Conservation (phyloP, 2,329 filamentous ascomycete species). For the Pyrenophora graminea region DNA sequence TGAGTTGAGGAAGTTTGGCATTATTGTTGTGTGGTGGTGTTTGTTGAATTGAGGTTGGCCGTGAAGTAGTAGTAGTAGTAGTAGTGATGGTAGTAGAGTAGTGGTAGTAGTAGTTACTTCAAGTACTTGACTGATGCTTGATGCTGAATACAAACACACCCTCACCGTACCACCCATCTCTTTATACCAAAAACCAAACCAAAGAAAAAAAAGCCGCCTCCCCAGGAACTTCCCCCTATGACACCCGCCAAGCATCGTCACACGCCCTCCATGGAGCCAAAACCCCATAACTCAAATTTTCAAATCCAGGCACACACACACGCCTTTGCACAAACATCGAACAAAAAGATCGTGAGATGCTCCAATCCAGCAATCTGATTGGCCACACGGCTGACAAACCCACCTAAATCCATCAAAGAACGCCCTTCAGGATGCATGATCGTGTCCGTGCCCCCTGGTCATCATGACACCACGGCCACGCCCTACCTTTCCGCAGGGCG, state of each 20-base stretch:
- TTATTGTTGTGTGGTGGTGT: conserved; percentile 13
- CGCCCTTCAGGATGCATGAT: conserved; percentile 5
- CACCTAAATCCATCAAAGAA: conserved; percentile 19
- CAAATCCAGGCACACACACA: conserved; percentile 6
- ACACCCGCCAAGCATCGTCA: conserved; percentile 22
- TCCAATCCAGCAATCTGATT: conserved; percentile 3
- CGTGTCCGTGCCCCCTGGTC: conserved; percentile 4
- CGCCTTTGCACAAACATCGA: neutral
- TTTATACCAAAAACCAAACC: conserved; percentile 13
- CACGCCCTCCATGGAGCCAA: conserved; percentile 1
- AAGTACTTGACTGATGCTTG: conserved; percentile 12
- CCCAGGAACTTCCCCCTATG: conserved; percentile 9
- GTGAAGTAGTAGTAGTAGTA: neutral
- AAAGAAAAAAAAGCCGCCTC: neutral
- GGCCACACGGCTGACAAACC: conserved; percentile 18
- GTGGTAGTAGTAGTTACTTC: conserved; percentile 6
- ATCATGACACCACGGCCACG: conserved; percentile 10
- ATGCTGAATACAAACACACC: conserved; percentile 8
- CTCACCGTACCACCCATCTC: conserved; percentile 3
- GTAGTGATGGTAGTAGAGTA: neutral
- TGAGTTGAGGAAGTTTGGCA: conserved; percentile 31
- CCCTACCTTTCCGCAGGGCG: conserved; percentile 15
- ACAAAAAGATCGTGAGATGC: conserved; percentile 5
- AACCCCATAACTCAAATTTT: conserved; percentile 3
- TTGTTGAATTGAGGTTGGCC: conserved; percentile 1